These are phyloP conservation scores for Cyclostephanos tholiformis DNA, from an alignment of 108 stramenopile species.

Conservation along the genomic window DNA sequence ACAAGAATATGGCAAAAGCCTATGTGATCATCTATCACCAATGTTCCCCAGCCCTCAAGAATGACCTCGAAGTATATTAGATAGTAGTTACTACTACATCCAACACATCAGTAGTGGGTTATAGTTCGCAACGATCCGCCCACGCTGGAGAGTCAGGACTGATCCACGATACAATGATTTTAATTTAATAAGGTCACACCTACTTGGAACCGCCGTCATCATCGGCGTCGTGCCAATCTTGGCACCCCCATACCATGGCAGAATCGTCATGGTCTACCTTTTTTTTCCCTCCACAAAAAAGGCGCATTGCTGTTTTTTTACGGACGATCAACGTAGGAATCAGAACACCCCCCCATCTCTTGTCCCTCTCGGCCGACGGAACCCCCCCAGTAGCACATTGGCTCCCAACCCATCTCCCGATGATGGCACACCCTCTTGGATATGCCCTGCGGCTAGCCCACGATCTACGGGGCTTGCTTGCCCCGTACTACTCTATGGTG, in stretches of 20 bases:
- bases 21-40: too few relatives aligned
- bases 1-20: too few relatives aligned
- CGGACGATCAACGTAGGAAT: background rate
- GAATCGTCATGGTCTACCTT: background rate
- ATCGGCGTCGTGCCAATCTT: background rate
- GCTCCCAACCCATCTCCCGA: background rate
- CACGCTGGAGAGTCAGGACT: too few relatives aligned
- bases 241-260: background rate
- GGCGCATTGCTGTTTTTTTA: background rate
- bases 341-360: background rate
- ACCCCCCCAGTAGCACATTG: background rate
- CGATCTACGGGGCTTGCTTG: background rate
- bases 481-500: background rate
- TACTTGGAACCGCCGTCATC: background rate
- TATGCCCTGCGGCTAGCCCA: too few relatives aligned
- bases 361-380: background rate
- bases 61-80: too few relatives aligned
- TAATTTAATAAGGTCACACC: background rate
- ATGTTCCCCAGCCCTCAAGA: too few relatives aligned
- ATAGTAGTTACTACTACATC: too few relatives aligned
- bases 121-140: too few relatives aligned
- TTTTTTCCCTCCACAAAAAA: conserved; percentile 1
- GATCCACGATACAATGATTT: too few relatives aligned
- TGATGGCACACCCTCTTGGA: background rate
- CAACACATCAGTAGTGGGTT: too few relatives aligned